phyloP scores from a whole-genome alignment of 768 basidiomycete genomes.

The Leccinum barrowsii region DNA sequence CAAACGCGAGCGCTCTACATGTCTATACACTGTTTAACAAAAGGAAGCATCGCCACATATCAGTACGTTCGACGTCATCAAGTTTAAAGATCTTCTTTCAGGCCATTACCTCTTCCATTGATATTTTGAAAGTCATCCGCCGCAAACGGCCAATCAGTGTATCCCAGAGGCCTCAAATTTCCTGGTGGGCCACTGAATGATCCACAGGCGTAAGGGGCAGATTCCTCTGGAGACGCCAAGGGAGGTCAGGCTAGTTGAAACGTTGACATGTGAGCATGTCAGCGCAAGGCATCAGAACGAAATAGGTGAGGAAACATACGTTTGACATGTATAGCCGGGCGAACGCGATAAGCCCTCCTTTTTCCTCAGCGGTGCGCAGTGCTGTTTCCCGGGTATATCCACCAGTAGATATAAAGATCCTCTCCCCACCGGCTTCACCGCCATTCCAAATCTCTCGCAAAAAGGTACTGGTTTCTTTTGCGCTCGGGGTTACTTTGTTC shows the following conservation, averaged over 20 bases:
- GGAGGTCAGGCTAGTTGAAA: not conserved
- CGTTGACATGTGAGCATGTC: not conserved
- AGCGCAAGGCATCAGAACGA: not conserved
- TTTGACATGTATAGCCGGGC: slow-evolving; percentile 13
- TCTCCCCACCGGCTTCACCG: not conserved
- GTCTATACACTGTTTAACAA: no score
- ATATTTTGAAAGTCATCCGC: not conserved
- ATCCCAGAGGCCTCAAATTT: not conserved
- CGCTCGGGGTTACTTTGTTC: not conserved
- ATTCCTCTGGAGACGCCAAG: not conserved
- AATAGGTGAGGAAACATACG: not conserved
- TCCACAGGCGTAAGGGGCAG: not conserved
- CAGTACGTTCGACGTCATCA: not conserved
- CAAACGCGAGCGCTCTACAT: no score
- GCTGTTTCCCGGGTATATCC: slow-evolving; percentile 22
- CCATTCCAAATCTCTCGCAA: slow-evolving; percentile 42
- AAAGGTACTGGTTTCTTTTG: slow-evolving; percentile 39
- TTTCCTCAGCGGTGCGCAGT: slow-evolving; percentile 31
- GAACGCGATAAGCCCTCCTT: slow-evolving; percentile 21
- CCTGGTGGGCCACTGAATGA: not conserved
- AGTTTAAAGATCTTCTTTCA: not conserved
- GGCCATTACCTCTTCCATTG: not conserved
- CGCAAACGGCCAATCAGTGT: not conserved
- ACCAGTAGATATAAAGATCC: not conserved
- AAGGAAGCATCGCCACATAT: not conserved